phyloP scores from a whole-genome alignment of 2,329 filamentous ascomycete genomes.

The Ceratocystiopsis minuta region DNA sequence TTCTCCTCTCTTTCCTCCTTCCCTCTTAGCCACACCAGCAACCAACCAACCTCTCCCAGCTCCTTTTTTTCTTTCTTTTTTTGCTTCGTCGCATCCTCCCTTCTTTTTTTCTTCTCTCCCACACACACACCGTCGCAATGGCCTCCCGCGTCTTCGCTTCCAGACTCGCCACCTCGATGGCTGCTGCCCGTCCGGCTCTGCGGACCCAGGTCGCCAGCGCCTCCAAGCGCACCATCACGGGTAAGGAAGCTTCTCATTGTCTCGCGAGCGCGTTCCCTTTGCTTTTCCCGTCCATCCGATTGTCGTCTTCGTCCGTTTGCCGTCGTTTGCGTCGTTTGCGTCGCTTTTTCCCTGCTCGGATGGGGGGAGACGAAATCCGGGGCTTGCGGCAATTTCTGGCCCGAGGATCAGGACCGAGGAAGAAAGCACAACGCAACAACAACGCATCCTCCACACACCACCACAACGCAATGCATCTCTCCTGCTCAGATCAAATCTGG shows the following conservation, averaged over 20 bases:
- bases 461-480: neutral
- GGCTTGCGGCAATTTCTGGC: constrained; percentile 6
- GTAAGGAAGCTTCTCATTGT: constrained; percentile 28
- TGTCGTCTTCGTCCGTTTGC: neutral
- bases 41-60: constrained; percentile 1
- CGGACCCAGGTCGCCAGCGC: constrained; percentile 44
- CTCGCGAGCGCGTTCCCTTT: neutral
- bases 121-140: constrained; percentile 50
- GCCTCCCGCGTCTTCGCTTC: constrained; percentile 62
- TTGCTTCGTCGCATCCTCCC: constrained; percentile 9
- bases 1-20: constrained; percentile 1
- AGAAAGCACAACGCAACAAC: neutral
- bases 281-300: neutral
- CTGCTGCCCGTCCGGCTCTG: constrained; percentile 58
- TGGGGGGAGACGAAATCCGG: neutral
- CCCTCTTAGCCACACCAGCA: constrained; percentile 6
- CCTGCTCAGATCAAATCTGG: neutral
- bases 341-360: too few species aligned
- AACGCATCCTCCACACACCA: too few species aligned
- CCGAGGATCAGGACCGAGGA: neutral
- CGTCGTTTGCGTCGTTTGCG: neutral
- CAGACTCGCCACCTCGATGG: constrained; percentile 60
- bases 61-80: constrained; percentile 10
- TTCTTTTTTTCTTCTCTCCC: constrained; percentile 22
- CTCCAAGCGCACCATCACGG: constrained; percentile 60